Evolutionary conservation across 1,284 basidiomycete genomes (phyloP), one percentile per base, ranked within the genome.

Genomic region (Termitomyces sp.): DNA sequence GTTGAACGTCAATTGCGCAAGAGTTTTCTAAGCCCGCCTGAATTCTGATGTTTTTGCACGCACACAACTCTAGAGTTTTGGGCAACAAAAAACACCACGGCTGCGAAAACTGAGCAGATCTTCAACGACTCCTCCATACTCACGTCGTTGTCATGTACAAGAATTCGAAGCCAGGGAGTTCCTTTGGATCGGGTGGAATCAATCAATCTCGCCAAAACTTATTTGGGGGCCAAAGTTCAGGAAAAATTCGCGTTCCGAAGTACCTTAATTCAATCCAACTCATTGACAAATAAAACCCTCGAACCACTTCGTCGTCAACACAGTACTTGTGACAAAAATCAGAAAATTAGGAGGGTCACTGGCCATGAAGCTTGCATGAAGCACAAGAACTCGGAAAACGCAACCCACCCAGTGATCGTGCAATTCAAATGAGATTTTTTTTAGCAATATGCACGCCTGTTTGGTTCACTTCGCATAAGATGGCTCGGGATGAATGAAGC

Each of bases 141-240:
- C 42, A 44, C 42, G 42, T 43, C 42, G 42, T 43, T 43, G 41
- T 44, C 28, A 44, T 24, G 21, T 24, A 24, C 42, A 19, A 40
- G 42, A 31, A 44, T 30, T 44, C 42, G 42, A 44, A 31, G 42
- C 28, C 10, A 21, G 16, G 42, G 21, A 43, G 28, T 14, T 13
- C 39, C 28, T 43, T 14, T 30, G 26, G n/a, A 43, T 43, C 41
- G 41, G 40, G 40, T 10, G 8, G 41, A 43, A 43, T 30, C 42
- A 43, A 43, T 30, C 42, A 43, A 44, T 44, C 28, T 44, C 42
- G 42, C 42, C 39, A 44, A 44, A 26, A 21, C 18, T 19, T n/a
- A 14, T 30, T 10, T 6, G 13, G 6, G 5, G 18, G 38, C 18
- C 21, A 21, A 24, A 24, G 39, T 24, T 24, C 21, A 24, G 21